Base-by-base conservation (phyloP, 2,329 filamentous ascomycete species). In the Coniochaeta sp. region DNA sequence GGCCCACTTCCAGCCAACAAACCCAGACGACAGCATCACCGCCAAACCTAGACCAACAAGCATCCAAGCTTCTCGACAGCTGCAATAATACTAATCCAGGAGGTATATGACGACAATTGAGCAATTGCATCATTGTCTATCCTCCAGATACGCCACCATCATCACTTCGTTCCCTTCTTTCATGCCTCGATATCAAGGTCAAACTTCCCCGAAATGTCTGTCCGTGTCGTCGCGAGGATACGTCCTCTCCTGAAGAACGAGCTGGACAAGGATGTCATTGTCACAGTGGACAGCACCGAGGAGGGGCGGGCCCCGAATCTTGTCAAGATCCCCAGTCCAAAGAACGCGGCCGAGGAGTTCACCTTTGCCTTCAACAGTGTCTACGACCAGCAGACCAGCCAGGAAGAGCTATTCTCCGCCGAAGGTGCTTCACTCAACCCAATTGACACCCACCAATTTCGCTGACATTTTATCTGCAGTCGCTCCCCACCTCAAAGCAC, bases 351-450 rank as follows among this genome's bases (percentile, higher is more conserved):
- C 24, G 93, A 98, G 75, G 89, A 93, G 70, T 98, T 93, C 75
- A 92, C 89, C 59, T 99, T 98, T 73, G 86, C 93, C 58, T 98
- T 98, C 81, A 96, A 95, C 79, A 85, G 89, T 66, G 93, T 98
- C 60, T 98, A 96, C 74, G 91, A 91, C 69, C 85, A 88, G 67
- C 74, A 82, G 38, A 88, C 90, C 17, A 86, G 90, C 9, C 93
- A 99, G 73, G 90, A 96, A 74, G 84, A 90, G 64, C 77, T 99
- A 61, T 99, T 96, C 72, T 90, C 93, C 64, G 85, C 88, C 40
- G 93, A 98, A 84, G 90, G 80, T 73, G 58, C 26, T 47, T 52
- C 3, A 6, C 11, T 17, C 12, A 24, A 52, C 47, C 47, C 24
- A n/a, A 28, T 17, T 28, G 14, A 6, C 43, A 55, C 28, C 1